These are phyloP conservation scores for Diplodia intermedia DNA, from an alignment of 2,329 filamentous ascomycete species.

Conservation along the genomic window DNA sequence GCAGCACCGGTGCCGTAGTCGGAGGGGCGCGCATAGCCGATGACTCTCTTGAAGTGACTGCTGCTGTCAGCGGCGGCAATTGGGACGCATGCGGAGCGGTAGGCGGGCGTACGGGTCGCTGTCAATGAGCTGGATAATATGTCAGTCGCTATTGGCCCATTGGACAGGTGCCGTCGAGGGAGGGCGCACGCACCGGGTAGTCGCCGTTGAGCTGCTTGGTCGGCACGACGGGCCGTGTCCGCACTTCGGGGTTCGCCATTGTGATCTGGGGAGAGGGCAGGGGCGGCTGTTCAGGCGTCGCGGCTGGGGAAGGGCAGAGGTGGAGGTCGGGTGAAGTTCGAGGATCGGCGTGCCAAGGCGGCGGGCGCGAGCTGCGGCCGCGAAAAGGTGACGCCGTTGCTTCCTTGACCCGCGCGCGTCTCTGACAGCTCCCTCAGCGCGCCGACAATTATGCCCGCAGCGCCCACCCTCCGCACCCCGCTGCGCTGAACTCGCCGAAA, in stretches of 20 bases:
- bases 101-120: slow-evolving; percentile 83
- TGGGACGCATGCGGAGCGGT: slow-evolving; percentile 30
- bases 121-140: slow-evolving; percentile 81
- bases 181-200: slow-evolving; percentile 74
- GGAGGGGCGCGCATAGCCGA: slow-evolving; percentile 82
- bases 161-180: slow-evolving; percentile 40
- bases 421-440: slow-evolving; percentile 28
- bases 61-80: slow-evolving; percentile 30
- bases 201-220: slow-evolving; percentile 82
- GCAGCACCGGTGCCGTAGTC: slow-evolving; percentile 78
- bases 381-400: slow-evolving; percentile 29
- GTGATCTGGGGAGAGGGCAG: slow-evolving; percentile 4
- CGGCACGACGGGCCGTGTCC: slow-evolving; percentile 62
- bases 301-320: slow-evolving; percentile 15
- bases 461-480: slow-evolving; percentile 14
- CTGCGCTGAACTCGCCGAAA: slow-evolving; percentile 18
- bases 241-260: slow-evolving; percentile 32
- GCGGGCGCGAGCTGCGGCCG: slow-evolving; percentile 22
- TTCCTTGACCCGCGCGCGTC: slow-evolving; percentile 22
- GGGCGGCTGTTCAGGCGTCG: slow-evolving; percentile 3
- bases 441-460: slow-evolving; percentile 27
- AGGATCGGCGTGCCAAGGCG: slow-evolving; percentile 18
- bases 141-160: slow-evolving; percentile 41
- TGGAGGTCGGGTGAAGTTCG: slow-evolving; percentile 30
- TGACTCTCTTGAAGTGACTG: slow-evolving; percentile 89